Conservation (phyloP, 2,329 filamentous ascomycete genomes). For the Knufia fluminis region DNA sequence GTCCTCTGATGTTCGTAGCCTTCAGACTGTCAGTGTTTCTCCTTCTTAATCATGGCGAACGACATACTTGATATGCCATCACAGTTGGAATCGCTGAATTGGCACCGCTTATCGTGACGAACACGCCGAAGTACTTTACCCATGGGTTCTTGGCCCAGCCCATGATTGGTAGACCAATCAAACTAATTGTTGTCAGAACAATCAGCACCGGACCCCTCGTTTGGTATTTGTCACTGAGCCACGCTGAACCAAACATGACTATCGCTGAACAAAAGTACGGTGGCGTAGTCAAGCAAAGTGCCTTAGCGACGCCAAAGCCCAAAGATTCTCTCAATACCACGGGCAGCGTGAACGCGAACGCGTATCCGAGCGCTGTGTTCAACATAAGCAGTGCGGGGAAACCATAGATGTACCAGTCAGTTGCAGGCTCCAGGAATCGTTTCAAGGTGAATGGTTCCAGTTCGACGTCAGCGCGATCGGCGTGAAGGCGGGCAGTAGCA, state of each 20-base stretch:
- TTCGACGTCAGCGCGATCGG: conserved; percentile 44
- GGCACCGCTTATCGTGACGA: background rate
- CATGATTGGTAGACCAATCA: conserved; percentile 4
- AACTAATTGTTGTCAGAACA: conserved; percentile 45
- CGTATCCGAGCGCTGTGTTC: conserved; percentile 65
- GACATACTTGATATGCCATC: conserved; percentile 2
- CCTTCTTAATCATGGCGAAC: background rate
- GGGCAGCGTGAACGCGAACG: conserved; percentile 68
- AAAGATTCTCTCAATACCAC: conserved; percentile 57
- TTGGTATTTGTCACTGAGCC: conserved; percentile 56
- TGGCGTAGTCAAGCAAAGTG: conserved; percentile 64
- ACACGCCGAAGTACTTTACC: conserved; percentile 4
- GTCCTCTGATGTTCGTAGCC: conserved; percentile 10
- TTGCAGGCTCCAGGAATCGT: conserved; percentile 25
- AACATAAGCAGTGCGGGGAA: conserved; percentile 53
- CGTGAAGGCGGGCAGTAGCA: conserved; percentile 38
- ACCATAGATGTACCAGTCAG: conserved; percentile 45
- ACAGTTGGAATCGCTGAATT: background rate
- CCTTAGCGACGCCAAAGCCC: conserved; percentile 52
- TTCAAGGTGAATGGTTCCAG: conserved; percentile 30
- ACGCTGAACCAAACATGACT: conserved; percentile 26
- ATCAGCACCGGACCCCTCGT: conserved; percentile 39
- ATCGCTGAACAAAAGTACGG: background rate
- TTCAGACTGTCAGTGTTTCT: background rate
- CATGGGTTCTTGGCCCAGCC: conserved; percentile 41